phyloP scores from a whole-genome alignment of 129 eudicot genomes.

The Flaveria ramosissima region DNA sequence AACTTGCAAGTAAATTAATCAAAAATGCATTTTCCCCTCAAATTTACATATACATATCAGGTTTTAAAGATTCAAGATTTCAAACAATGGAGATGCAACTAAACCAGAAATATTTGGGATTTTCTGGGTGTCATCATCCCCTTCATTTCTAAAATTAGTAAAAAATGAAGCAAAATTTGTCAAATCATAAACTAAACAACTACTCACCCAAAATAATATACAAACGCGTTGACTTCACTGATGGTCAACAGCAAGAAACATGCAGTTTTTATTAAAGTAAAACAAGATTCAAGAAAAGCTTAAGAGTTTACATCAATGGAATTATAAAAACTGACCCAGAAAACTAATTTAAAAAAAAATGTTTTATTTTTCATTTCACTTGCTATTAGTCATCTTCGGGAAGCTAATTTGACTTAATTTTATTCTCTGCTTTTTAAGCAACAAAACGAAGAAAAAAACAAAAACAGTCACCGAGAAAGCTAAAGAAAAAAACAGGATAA shows the following conservation, averaged over 20 bases:
- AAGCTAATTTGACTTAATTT: slow-evolving; percentile 37
- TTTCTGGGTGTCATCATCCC: not conserved
- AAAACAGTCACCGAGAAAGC: slow-evolving; percentile 27
- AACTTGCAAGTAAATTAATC: not conserved
- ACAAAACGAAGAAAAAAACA: slow-evolving; percentile 34
- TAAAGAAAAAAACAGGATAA: slow-evolving; percentile 37
- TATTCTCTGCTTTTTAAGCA: slow-evolving; percentile 27
- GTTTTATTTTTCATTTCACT: slow-evolving; percentile 11
- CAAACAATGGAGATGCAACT: slow-evolving; percentile 17
- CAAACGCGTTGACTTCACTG: not conserved
- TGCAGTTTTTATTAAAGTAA: not conserved
- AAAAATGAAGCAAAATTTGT: not conserved
- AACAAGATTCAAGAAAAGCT: not conserved
- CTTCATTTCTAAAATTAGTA: not conserved
- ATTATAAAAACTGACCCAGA: slow-evolving; percentile 19
- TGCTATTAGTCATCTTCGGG: slow-evolving; percentile 35
- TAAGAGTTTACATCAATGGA: not conserved
- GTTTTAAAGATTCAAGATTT: slow-evolving; percentile 18
- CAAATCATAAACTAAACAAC: not conserved
- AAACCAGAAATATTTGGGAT: slow-evolving; percentile 1
- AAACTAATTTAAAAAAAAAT: not conserved
- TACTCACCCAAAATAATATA: not conserved
- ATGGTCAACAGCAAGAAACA: slow-evolving; percentile 22
- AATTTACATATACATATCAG: slow-evolving; percentile 5
- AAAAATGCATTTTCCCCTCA: not conserved